phyloP scores from a whole-genome alignment of 345 rosid species.

The Pseudoturritis turrita region DNA sequence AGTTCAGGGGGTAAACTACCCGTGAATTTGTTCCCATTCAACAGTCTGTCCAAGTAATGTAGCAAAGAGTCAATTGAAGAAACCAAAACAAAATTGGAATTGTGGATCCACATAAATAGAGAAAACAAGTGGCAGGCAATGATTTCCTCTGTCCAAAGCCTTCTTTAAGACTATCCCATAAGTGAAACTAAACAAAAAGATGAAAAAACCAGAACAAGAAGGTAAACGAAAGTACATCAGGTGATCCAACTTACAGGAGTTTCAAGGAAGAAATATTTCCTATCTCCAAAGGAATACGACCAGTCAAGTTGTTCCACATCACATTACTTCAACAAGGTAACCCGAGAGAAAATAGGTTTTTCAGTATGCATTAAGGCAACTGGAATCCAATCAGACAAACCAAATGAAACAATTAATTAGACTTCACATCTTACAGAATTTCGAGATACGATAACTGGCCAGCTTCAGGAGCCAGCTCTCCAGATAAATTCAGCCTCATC shows the following conservation, averaged over 20 bases:
- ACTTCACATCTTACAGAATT: conserved; percentile 54
- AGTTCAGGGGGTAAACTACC: conserved; percentile 83
- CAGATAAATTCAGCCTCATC: conserved; percentile 69
- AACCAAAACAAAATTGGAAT: not conserved
- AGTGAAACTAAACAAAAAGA: not conserved
- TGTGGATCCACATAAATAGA: not conserved
- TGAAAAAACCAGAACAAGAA: not conserved
- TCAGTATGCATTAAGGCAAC: conserved; percentile 1
- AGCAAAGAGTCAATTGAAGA: not conserved
- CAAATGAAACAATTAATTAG: not conserved
- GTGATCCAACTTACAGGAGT: conserved; percentile 62
- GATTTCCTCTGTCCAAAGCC: not conserved
- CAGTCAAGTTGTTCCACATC: conserved; percentile 86
- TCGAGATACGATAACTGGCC: conserved; percentile 52
- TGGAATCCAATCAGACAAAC: not conserved
- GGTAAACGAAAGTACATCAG: not conserved
- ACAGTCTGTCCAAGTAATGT: conserved; percentile 50
- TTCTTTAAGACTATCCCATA: not conserved
- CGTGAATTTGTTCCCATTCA: conserved; percentile 74
- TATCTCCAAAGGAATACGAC: conserved; percentile 81
- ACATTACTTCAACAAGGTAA: conserved; percentile 49
- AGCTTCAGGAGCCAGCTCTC: conserved; percentile 67
- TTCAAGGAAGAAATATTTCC: conserved; percentile 52
- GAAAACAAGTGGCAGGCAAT: not conserved
- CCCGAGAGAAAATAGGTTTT: not conserved